Percentiles rank a stretch among this genome's conserved stretches.
phyloP scores from a whole-genome alignment of 495 filamentous ascomycete species.

The Cladorrhinum samala region DNA sequence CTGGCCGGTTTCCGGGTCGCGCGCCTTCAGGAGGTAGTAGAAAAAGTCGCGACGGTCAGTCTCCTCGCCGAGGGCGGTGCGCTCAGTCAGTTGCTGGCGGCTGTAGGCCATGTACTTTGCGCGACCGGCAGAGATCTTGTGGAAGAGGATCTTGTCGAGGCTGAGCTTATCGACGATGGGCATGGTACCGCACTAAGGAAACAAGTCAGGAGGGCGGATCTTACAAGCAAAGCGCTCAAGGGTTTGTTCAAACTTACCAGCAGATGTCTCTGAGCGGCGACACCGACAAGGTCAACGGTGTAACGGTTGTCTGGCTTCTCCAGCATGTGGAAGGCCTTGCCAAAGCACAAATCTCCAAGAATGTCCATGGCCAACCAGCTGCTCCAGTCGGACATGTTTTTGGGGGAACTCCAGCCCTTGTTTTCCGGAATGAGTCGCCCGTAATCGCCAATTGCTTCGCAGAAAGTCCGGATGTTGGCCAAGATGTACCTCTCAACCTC shows the following conservation, averaged over 20 bases:
- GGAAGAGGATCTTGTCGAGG: conserved; percentile 55
- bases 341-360: conserved; percentile 64
- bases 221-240: no score
- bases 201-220: not conserved
- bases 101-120: conserved; percentile 52
- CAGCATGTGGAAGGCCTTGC: conserved; percentile 67
- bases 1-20: conserved; percentile 56
- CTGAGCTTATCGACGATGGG: conserved; percentile 47
- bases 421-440: conserved; percentile 30
- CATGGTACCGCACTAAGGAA: conserved; percentile 47
- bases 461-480: conserved; percentile 45
- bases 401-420: conserved; percentile 39
- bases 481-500: conserved; percentile 55
- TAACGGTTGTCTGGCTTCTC: conserved; percentile 52
- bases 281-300: conserved; percentile 50
- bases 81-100: conserved; percentile 47
- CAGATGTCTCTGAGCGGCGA: conserved; percentile 49
- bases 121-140: conserved; percentile 45
- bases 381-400: conserved; percentile 57
- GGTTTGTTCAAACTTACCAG: conserved; percentile 53
- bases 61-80: conserved; percentile 50
- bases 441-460: conserved; percentile 39
- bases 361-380: conserved; percentile 68
- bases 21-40: conserved; percentile 52
- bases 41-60: conserved; percentile 61